phyloP scores from a whole-genome alignment of 768 basidiomycete species.

The Pleurotus tuber-regium region DNA sequence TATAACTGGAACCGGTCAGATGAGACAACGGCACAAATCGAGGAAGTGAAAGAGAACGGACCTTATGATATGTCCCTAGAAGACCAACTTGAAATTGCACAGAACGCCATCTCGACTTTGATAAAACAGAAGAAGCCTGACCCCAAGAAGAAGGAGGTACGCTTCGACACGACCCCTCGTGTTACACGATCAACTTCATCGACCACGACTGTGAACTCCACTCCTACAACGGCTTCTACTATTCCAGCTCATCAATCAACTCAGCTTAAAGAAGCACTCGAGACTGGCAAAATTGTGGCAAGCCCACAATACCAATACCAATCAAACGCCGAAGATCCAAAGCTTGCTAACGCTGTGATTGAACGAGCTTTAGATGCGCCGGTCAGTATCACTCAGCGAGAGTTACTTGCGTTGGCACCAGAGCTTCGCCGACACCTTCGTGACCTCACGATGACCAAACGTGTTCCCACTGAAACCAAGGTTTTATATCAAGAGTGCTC shows the following conservation, averaged over 20 bases:
- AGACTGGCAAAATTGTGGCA: constrained; percentile 8
- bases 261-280: constrained; percentile 11
- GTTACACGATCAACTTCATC: not conserved
- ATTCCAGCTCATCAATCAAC: not conserved
- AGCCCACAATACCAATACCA: constrained; percentile 18
- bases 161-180: not conserved
- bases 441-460: constrained; percentile 16
- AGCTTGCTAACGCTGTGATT: constrained; percentile 13
- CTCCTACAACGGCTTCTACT: not conserved
- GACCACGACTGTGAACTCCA: not conserved
- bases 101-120: not conserved
- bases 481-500: too few species aligned
- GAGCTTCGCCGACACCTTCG: constrained; percentile 17
- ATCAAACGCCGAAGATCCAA: constrained; percentile 18
- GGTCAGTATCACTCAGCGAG: constrained; percentile 17
- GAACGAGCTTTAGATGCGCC: constrained; percentile 15
- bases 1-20: not conserved
- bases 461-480: not conserved
- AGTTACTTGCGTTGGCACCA: constrained; percentile 18
- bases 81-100: not conserved
- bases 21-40: not conserved
- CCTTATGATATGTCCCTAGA: not conserved
- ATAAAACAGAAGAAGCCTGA: too few species aligned
- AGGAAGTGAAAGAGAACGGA: not conserved
- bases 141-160: not conserved